phyloP scores from a whole-genome alignment of 2,329 filamentous ascomycete species.

The Waltergamsia citrina region DNA sequence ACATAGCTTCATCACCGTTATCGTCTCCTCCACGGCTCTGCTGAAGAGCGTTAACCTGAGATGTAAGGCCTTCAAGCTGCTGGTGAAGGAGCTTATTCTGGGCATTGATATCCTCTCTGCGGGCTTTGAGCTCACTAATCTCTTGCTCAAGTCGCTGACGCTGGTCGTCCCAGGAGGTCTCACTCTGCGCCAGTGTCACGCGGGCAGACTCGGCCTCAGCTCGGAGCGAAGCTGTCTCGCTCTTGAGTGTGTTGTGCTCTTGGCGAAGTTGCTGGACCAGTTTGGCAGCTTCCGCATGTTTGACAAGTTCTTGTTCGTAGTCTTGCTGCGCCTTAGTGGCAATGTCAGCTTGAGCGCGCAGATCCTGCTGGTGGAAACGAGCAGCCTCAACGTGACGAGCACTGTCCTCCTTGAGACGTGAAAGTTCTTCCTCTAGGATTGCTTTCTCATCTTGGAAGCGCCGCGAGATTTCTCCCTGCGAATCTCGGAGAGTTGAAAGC shows the following conservation, averaged over 20 bases:
- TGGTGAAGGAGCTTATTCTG: conserved; percentile 88
- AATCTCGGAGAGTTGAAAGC: conserved; percentile 68
- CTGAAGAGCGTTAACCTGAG: conserved; percentile 72
- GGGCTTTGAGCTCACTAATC: conserved; percentile 64
- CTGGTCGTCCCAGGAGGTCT: conserved; percentile 81
- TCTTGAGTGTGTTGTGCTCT: conserved; percentile 76
- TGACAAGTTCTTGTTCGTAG: conserved; percentile 89
- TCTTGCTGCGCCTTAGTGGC: conserved; percentile 88
- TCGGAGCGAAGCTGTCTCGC: conserved; percentile 63
- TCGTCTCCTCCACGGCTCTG: conserved; percentile 54
- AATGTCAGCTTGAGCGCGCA: conserved; percentile 89
- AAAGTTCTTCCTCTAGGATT: conserved; percentile 68
- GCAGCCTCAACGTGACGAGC: conserved; percentile 71
- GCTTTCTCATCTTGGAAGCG: conserved; percentile 76
- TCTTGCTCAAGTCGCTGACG: conserved; percentile 76
- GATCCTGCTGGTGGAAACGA: conserved; percentile 80
- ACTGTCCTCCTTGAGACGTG: conserved; percentile 73
- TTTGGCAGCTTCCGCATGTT: conserved; percentile 92
- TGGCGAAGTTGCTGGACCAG: conserved; percentile 67
- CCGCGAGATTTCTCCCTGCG: conserved; percentile 64
- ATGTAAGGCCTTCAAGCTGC: conserved; percentile 74
- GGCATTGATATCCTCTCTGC: conserved; percentile 74
- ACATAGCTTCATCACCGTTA: conserved; percentile 42
- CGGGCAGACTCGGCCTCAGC: conserved; percentile 82
- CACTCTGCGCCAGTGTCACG: conserved; percentile 66